Evolutionary conservation across 1,284 basidiomycete genomes (phyloP), one percentile per base, ranked within the genome.

Genomic region (Sporisorium scitamineum): DNA sequence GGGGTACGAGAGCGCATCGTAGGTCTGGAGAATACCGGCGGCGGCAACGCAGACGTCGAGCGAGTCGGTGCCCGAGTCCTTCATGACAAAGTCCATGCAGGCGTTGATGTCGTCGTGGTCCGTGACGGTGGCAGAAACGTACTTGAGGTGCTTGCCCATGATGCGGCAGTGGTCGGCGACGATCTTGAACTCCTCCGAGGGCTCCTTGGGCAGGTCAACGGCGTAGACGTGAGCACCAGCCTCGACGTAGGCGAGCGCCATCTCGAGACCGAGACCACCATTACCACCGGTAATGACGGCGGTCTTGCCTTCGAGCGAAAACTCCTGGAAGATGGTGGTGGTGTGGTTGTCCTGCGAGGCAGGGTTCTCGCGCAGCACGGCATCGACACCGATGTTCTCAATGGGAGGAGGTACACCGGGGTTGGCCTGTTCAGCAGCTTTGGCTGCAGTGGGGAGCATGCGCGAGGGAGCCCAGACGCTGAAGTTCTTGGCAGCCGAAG

Each of bases 211-310:
- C 6, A 94, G 86, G 85, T 95, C 93, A 37, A 94, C 85, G 80
- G 91, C 93, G 84, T 93, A 92, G 0, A 94, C 90, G 2, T 91
- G 88, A 4, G 92, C 92, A 54, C 92, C 93, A 4, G 90, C 90
- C 86, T 95, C 93, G 44, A 90, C 89, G 41, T 93, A 87, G 5
- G 91, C 90, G 62, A 93, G 88, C 31, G 92, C 92, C 89, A 93
- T 91, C 86, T 93, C 92, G 44, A 94, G 89, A 77, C 93, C 93
- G 11, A 94, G 88, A 2, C 93, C 93, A 53, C 93, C 89, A 78
- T 92, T 92, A 3, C 88, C 93, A 66, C 82, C 82, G 6, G 82
- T 82, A n/a, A 84, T 78, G 54, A 94, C 87, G 37, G 89, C 91
- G 16, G 93, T 92, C 26, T 92, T 90, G 78, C 90, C 91, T n/a